These are phyloP conservation scores for Wickerhamiella australiensis DNA, from an alignment of 805 yeast species.

Conservation along the genomic window DNA sequence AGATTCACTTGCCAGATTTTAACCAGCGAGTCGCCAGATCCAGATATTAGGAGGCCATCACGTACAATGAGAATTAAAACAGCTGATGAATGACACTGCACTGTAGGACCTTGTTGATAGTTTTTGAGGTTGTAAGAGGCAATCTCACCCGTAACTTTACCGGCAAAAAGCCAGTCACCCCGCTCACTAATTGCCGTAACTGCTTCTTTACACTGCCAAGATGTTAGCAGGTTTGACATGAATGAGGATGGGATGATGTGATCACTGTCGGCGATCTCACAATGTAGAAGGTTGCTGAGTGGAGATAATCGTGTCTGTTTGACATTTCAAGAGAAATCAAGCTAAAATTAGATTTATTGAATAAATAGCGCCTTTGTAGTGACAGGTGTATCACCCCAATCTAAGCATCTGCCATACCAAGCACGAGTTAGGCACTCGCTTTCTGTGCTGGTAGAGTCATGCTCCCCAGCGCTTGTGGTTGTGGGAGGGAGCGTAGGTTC, in stretches of 20 bases:
- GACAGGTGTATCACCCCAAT: constrained; percentile 14
- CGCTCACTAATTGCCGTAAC: constrained; percentile 44
- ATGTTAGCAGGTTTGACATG: constrained; percentile 19
- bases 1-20: constrained; percentile 63
- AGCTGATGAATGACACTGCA: constrained; percentile 60
- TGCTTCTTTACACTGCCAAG: constrained; percentile 65
- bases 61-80: constrained; percentile 47
- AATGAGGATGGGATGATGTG: background rate
- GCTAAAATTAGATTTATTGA: constrained; percentile 9
- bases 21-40: constrained; percentile 81
- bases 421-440: constrained; percentile 16
- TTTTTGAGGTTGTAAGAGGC: constrained; percentile 55
- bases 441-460: background rate
- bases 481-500: background rate
- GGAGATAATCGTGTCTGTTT: background rate
- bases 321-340: constrained; percentile 4
- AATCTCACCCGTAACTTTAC: constrained; percentile 78
- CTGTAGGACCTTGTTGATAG: constrained; percentile 41
- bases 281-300: background rate
- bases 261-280: background rate
- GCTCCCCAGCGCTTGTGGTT: constrained; percentile 8
- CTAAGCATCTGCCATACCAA: constrained; percentile 23
- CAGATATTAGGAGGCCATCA: constrained; percentile 57
- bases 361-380: background rate
- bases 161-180: constrained; percentile 49